Conservation (phyloP, 192 early-diverging fungal species). For the Backusella liffmaniae region DNA sequence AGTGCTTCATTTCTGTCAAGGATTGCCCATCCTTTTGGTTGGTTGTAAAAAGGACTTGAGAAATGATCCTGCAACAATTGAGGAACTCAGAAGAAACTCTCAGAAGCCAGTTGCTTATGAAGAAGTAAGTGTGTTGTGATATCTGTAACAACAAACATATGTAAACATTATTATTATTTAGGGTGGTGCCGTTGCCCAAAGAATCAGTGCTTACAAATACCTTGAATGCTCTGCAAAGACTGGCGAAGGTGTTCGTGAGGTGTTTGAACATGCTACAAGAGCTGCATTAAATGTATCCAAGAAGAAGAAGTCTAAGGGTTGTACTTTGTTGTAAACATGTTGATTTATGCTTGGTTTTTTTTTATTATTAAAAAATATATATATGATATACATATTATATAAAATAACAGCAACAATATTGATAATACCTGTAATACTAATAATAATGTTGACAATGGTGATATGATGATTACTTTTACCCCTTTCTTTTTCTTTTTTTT, state of each 20-base stretch:
- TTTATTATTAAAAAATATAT: neutral
- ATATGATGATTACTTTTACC: neutral
- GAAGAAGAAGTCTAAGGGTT: slow-evolving; percentile 26
- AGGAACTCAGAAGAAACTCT: slow-evolving; percentile 70
- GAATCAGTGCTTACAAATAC: slow-evolving; percentile 81
- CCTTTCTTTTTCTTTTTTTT: neutral
- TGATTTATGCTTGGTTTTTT: neutral
- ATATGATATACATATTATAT: neutral
- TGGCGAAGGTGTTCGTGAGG: slow-evolving; percentile 76
- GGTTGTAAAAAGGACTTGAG: slow-evolving; percentile 90
- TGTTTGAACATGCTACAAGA: slow-evolving; percentile 86
- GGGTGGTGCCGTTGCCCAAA: slow-evolving; percentile 68
- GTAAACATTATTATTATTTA: slow-evolving; percentile 40
- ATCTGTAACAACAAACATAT: slow-evolving; percentile 19
- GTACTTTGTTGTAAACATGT: slow-evolving; percentile 29
- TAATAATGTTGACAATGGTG: neutral
- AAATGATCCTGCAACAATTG: slow-evolving; percentile 75
- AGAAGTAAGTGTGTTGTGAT: slow-evolving; percentile 50
- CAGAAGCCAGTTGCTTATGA: slow-evolving; percentile 74
- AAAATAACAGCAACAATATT: neutral
- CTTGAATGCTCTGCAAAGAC: slow-evolving; percentile 84
- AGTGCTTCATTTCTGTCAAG: slow-evolving; percentile 82
- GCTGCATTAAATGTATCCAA: slow-evolving; percentile 63
- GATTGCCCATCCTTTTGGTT: slow-evolving; percentile 82
- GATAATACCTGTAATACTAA: neutral